Percentiles rank a stretch among this genome's conserved stretches.
phyloP scores from a whole-genome alignment of 1,139 yeast species.

The Lodderomyces theae region DNA sequence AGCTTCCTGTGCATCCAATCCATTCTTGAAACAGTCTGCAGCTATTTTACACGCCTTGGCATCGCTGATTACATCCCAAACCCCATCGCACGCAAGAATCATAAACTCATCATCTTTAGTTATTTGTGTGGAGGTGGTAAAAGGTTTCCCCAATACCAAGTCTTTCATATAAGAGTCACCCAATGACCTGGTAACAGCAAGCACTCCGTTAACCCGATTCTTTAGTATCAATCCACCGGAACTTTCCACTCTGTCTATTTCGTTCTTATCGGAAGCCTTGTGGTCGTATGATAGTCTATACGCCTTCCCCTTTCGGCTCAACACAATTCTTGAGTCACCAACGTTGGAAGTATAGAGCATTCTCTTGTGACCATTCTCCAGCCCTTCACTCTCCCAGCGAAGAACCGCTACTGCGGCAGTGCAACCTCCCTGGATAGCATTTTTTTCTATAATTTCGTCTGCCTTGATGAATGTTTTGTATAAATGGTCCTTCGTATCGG shows the following conservation, averaged over 20 bases:
- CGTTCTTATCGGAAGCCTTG: constrained; percentile 81
- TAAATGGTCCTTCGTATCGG: constrained; percentile 52
- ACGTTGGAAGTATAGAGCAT: constrained; percentile 92
- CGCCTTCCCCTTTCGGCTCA: constrained; percentile 71
- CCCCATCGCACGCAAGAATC: constrained; percentile 90
- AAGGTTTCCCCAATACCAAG: constrained; percentile 86
- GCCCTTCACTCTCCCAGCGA: constrained; percentile 68
- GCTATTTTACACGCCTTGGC: constrained; percentile 75
- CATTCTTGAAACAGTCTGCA: constrained; percentile 34
- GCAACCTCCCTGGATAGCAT: constrained; percentile 72
- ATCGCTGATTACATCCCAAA: constrained; percentile 91
- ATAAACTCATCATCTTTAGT: constrained; percentile 62
- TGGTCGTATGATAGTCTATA: constrained; percentile 88
- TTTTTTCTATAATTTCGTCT: constrained; percentile 63
- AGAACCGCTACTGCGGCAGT: constrained; percentile 95
- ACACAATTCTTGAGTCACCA: constrained; percentile 86
- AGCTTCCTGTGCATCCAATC: constrained; percentile 56
- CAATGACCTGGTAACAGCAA: constrained; percentile 90
- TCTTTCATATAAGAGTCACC: constrained; percentile 96
- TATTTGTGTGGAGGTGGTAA: constrained; percentile 84
- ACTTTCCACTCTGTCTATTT: constrained; percentile 68
- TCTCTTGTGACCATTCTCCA: constrained; percentile 64
- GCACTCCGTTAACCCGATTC: constrained; percentile 90
- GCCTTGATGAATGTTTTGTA: constrained; percentile 67
- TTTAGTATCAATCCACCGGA: constrained; percentile 88